A percentile compares a stretch with the other conserved stretches of the same genome.
Conservation (phyloP, 345 rosid species). For the Pistacia integerrima region DNA sequence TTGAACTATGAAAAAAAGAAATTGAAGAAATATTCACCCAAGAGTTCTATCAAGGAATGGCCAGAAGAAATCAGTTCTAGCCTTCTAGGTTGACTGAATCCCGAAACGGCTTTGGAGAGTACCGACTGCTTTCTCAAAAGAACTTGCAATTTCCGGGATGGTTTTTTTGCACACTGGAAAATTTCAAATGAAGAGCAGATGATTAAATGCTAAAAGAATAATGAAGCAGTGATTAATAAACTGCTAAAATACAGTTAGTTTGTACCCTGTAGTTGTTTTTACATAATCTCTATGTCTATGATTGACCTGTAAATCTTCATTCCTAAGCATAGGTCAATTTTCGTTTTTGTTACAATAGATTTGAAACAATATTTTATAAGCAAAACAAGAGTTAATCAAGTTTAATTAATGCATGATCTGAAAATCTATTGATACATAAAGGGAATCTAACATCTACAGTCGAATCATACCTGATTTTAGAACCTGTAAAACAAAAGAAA, state of each 20-base stretch:
- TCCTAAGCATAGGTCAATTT: neutral
- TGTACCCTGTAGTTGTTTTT: neutral
- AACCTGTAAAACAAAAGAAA: neutral
- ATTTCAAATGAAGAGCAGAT: neutral
- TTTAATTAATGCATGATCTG: neutral
- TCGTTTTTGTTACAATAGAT: too few relatives aligned
- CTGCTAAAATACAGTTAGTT: neutral
- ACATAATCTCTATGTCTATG: neutral
- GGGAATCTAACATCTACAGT: neutral
- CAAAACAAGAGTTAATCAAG: neutral
- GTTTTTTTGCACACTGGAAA: conserved; percentile 52
- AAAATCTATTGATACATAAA: neutral
- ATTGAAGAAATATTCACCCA: neutral
- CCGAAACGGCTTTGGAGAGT: conserved; percentile 44
- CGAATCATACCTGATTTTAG: neutral
- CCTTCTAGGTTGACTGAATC: conserved; percentile 24
- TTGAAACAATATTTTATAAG: neutral
- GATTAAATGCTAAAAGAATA: neutral
- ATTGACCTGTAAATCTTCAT: neutral
- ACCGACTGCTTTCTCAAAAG: conserved; percentile 44
- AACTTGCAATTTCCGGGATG: conserved; percentile 46
- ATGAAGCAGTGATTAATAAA: neutral
- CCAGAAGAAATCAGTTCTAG: neutral
- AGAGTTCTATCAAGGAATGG: neutral
- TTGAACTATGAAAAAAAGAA: too few relatives aligned